Conservation (phyloP, 2,329 filamentous ascomycete species). For the Diplodia seriata region DNA sequence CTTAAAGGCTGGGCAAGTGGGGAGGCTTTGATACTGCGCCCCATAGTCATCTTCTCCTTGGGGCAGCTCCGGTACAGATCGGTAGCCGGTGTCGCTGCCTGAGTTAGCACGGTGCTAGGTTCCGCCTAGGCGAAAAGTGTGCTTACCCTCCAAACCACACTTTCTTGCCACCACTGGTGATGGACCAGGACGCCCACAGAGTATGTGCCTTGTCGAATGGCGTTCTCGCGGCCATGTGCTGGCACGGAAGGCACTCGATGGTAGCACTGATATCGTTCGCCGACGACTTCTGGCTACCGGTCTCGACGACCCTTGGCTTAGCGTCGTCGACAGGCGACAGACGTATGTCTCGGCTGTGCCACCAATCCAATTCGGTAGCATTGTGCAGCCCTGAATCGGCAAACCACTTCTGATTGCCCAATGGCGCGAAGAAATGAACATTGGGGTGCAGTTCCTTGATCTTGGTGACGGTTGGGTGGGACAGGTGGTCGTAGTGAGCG, state of each 20-base stretch:
- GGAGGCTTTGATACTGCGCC: conserved; percentile 66
- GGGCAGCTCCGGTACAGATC: conserved; percentile 72
- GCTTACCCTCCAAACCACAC: conserved; percentile 78
- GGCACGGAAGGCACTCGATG: conserved; percentile 81
- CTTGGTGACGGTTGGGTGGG: conserved; percentile 74
- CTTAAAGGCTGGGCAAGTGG: conserved; percentile 81
- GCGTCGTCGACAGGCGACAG: conserved; percentile 33
- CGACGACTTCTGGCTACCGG: conserved; percentile 21
- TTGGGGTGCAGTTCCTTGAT: conserved; percentile 74
- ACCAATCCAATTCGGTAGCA: conserved; percentile 93
- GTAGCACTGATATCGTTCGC: conserved; percentile 66
- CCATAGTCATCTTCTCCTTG: conserved; percentile 73
- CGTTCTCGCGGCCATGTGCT: conserved; percentile 77
- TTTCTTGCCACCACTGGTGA: conserved; percentile 75
- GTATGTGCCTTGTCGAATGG: conserved; percentile 75
- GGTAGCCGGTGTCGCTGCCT: conserved; percentile 86
- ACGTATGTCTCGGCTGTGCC: conserved; percentile 71
- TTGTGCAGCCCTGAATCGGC: conserved; percentile 70
- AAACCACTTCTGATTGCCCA: conserved; percentile 88
- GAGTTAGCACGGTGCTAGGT: conserved; percentile 33
- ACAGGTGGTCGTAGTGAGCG: conserved; percentile 93
- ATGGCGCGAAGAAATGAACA: conserved; percentile 85
- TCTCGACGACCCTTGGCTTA: conserved; percentile 33
- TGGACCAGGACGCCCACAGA: conserved; percentile 87
- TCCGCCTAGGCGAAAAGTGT: conserved; percentile 14